Conservation (phyloP, 2,329 filamentous ascomycete species). For the Penicillium sclerotigenum region DNA sequence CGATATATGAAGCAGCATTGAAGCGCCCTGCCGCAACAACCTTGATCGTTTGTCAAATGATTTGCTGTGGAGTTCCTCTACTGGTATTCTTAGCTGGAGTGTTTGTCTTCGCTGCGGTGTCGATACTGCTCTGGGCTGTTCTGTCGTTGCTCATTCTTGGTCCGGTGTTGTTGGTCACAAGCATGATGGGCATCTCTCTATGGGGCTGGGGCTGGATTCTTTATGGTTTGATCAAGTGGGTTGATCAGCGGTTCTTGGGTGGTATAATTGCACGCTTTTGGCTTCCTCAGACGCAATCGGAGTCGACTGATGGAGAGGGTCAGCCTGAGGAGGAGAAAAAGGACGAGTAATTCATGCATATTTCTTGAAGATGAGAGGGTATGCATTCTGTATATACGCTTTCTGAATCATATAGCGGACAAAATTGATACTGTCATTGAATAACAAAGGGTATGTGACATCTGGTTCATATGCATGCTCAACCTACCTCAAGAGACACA, state of each 20-base stretch:
- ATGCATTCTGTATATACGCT: neutral
- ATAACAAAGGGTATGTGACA: no score
- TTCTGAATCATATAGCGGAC: neutral
- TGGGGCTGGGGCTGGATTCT: conserved; percentile 33
- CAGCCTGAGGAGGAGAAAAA: neutral
- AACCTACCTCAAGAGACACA: conserved; percentile 9
- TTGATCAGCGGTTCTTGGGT: conserved; percentile 26
- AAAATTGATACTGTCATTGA: neutral
- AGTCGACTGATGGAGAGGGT: neutral
- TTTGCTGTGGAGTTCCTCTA: conserved; percentile 36
- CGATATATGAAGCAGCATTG: conserved; percentile 29
- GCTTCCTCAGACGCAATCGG: conserved; percentile 11
- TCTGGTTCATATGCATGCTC: neutral
- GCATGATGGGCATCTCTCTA: conserved; percentile 29
- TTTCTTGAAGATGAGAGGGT: neutral
- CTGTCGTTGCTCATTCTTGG: conserved; percentile 32
- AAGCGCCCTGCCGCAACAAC: conserved; percentile 32
- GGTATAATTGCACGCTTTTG: conserved; percentile 26
- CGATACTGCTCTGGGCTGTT: conserved; percentile 31
- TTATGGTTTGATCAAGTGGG: conserved; percentile 27
- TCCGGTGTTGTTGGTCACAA: conserved; percentile 30
- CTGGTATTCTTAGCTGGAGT: conserved; percentile 34
- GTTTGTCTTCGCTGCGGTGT: conserved; percentile 33
- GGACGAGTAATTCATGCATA: neutral
- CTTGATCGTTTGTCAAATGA: conserved; percentile 33